Evolutionary conservation across 1,139 yeast genomes (phyloP).

Genomic region (Hansenula sp.): DNA sequence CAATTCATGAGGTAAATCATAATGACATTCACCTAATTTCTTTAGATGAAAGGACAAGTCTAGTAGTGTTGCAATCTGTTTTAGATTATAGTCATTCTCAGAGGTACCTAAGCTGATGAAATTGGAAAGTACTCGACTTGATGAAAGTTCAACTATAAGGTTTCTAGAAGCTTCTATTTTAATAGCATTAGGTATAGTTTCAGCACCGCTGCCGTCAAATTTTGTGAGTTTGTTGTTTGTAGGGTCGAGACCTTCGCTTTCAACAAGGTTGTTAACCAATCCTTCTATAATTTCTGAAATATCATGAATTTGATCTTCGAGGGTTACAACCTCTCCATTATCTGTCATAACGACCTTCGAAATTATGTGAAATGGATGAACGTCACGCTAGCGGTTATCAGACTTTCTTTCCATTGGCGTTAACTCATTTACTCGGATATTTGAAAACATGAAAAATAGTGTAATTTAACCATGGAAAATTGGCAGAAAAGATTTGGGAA

Average conservation of each 20-base stretch:
- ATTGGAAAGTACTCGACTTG: constrained; percentile 6
- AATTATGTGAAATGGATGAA: too few species aligned
- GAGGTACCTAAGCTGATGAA: constrained; percentile 8
- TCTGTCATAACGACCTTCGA: neutral
- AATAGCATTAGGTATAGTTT: neutral
- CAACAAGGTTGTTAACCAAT: neutral
- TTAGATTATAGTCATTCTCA: constrained; percentile 11
- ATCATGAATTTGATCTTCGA: neutral
- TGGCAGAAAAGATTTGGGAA: neutral
- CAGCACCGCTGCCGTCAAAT: neutral
- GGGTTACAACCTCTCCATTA: neutral
- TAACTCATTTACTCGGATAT: neutral
- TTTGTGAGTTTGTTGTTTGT: neutral
- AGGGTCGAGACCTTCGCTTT: constrained; percentile 5
- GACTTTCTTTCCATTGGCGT: neutral
- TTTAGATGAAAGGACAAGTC: constrained; percentile 15
- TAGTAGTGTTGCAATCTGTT: constrained; percentile 12
- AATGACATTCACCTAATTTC: constrained; percentile 4
- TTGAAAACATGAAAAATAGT: too few species aligned
- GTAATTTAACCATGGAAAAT: neutral
- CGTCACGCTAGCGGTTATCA: too few species aligned
- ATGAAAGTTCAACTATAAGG: constrained; percentile 9
- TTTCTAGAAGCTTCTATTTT: neutral
- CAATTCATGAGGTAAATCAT: constrained; percentile 13
- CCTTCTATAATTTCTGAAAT: neutral